Evolutionary conservation across 495 filamentous ascomycete genomes (phyloP).

Genomic region (Podospora bellae-mahoneyi): DNA sequence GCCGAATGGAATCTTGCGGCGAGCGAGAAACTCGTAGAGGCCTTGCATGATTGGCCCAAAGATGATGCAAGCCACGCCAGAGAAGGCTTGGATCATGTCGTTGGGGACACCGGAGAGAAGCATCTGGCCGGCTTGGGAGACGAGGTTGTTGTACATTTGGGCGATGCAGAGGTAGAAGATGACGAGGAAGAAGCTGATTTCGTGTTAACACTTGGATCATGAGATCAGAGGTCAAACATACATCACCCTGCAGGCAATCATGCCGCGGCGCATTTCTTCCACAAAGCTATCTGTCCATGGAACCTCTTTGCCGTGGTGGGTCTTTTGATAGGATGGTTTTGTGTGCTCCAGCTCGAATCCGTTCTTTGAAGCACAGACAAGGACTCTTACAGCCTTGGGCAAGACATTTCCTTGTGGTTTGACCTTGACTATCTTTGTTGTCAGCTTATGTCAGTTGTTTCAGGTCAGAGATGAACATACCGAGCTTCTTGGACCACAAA

Average conservation of each 20-base stretch:
- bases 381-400: slow-evolving; percentile 40
- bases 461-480: slow-evolving; percentile 5
- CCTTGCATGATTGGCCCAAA: slow-evolving; percentile 47
- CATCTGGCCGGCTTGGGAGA: slow-evolving; percentile 55
- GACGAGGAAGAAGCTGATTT: slow-evolving; percentile 45
- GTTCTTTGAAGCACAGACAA: slow-evolving; percentile 40
- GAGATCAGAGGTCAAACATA: slow-evolving; percentile 16
- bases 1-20: slow-evolving; percentile 38
- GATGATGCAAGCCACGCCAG: slow-evolving; percentile 39
- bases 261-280: slow-evolving; percentile 39
- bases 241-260: slow-evolving; percentile 47
- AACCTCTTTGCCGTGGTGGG: slow-evolving; percentile 28
- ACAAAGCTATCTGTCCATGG: slow-evolving; percentile 43
- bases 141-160: slow-evolving; percentile 44
- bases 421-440: slow-evolving; percentile 34
- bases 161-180: slow-evolving; percentile 57
- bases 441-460: slow-evolving; percentile 21
- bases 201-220: too few relatives aligned
- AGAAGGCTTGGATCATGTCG: slow-evolving; percentile 41
- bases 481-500: slow-evolving; percentile 28
- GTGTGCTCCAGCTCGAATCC: slow-evolving; percentile 52
- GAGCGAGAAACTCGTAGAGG: slow-evolving; percentile 45
- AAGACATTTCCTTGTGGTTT: slow-evolving; percentile 44
- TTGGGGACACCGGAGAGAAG: slow-evolving; percentile 48
- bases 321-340: slow-evolving; percentile 44